These are phyloP conservation scores for Populus deltoides DNA, from an alignment of 345 rosid species.

Conservation along the genomic window DNA sequence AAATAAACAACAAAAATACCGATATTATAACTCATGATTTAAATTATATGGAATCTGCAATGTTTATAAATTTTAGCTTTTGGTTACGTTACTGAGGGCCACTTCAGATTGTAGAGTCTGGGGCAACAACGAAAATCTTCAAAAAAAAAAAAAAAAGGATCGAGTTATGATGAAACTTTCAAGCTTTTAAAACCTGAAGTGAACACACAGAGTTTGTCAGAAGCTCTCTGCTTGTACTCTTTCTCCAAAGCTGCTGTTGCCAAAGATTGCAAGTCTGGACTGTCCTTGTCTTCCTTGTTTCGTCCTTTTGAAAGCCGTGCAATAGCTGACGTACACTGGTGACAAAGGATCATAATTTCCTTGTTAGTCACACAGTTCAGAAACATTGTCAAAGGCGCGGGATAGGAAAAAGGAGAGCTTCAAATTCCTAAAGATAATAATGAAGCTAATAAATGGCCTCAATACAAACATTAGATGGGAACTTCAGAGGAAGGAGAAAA, in stretches of 20 bases:
- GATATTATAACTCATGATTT: background rate
- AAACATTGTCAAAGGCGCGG: background rate
- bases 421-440: background rate
- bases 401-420: background rate
- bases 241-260: slow-evolving; percentile 73
- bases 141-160: slow-evolving; percentile 3
- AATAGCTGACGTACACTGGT: slow-evolving; percentile 77
- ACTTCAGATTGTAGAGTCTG: slow-evolving; percentile 9
- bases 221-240: slow-evolving; percentile 79
- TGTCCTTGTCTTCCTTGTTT: slow-evolving; percentile 83
- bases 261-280: slow-evolving; percentile 68
- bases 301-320: slow-evolving; percentile 72
- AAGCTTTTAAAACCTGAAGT: slow-evolving; percentile 69
- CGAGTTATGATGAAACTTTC: slow-evolving; percentile 43
- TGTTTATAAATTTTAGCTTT: slow-evolving; percentile 1
- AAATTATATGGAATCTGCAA: slow-evolving; percentile 12
- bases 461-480: background rate
- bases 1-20: background rate
- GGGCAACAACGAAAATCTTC: slow-evolving; percentile 10
- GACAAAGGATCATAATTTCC: slow-evolving; percentile 5
- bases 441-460: background rate
- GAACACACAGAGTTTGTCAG: slow-evolving; percentile 62
- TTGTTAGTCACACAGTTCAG: slow-evolving; percentile 13
- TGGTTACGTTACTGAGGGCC: slow-evolving; percentile 12
- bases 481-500: background rate